phyloP scores from a whole-genome alignment of 441 rosid genomes.

The Melianthus villosus region DNA sequence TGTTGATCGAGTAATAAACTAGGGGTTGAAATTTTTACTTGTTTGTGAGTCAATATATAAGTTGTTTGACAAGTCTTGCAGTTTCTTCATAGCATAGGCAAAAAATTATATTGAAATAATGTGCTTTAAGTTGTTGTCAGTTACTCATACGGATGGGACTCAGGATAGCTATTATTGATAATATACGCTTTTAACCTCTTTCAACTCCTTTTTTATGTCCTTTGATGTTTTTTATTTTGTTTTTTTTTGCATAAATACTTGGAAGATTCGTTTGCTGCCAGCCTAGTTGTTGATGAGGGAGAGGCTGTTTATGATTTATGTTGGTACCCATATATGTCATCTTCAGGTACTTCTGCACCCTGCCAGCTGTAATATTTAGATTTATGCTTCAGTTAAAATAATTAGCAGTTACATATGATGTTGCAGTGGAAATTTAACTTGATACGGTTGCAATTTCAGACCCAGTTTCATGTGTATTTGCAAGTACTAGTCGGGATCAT shows the following conservation, averaged over 20 bases:
- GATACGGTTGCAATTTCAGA: constrained; percentile 28
- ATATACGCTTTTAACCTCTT: neutral
- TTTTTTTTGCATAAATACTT: neutral
- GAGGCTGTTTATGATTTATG: constrained; percentile 75
- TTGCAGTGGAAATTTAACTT: constrained; percentile 9
- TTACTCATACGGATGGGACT: neutral
- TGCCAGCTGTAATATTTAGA: neutral
- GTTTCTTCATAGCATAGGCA: neutral
- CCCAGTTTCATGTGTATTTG: constrained; percentile 73
- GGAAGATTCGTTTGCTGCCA: constrained; percentile 62
- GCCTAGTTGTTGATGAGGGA: constrained; percentile 51
- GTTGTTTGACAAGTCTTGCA: too few species aligned
- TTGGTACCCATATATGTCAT: constrained; percentile 82
- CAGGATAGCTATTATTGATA: neutral
- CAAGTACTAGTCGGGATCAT: constrained; percentile 74
- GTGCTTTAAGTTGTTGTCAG: neutral
- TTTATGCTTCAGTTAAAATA: neutral
- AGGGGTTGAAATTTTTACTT: neutral
- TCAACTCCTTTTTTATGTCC: neutral
- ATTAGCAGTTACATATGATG: neutral
- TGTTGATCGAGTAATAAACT: neutral
- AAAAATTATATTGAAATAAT: neutral
- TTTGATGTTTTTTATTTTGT: neutral
- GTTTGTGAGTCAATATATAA: too few species aligned
- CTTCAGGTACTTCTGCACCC: constrained; percentile 35